Conservation (phyloP, 495 filamentous ascomycete genomes). For the Podospora comata region DNA sequence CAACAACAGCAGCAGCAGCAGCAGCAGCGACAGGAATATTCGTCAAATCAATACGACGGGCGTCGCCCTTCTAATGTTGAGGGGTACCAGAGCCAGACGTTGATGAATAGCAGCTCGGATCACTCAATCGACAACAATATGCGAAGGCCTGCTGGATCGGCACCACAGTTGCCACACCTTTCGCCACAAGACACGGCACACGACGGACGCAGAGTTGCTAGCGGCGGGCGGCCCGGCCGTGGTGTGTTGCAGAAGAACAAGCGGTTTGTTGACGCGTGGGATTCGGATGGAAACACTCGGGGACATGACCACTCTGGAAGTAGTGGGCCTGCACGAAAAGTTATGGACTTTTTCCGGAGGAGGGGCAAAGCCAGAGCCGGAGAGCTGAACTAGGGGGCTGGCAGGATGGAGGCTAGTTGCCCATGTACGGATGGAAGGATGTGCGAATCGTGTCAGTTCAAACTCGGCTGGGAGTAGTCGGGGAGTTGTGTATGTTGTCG, state of each 20-base stretch:
- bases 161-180: slow-evolving; percentile 34
- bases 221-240: slow-evolving; percentile 32
- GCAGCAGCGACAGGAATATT: slow-evolving; percentile 15
- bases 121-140: slow-evolving; percentile 42
- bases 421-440: neutral
- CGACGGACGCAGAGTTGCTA: slow-evolving; percentile 27
- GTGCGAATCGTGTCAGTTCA: neutral
- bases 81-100: slow-evolving; percentile 41
- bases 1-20: neutral
- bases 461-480: neutral
- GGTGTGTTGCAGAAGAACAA: slow-evolving; percentile 76
- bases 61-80: slow-evolving; percentile 34
- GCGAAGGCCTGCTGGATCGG: slow-evolving; percentile 32
- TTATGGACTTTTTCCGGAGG: slow-evolving; percentile 97
- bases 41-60: slow-evolving; percentile 31
- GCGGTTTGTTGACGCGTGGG: slow-evolving; percentile 88
- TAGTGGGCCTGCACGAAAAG: slow-evolving; percentile 78
- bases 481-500: neutral
- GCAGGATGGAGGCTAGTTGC: neutral
- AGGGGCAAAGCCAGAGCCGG: slow-evolving; percentile 72
- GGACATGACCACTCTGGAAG: slow-evolving; percentile 69
- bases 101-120: slow-evolving; percentile 47
- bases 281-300: slow-evolving; percentile 62
- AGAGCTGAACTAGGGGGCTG: slow-evolving; percentile 33
- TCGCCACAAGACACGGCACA: slow-evolving; percentile 27